Conservation (phyloP, 805 yeast species). For the Debaryomyces prosopidis region DNA sequence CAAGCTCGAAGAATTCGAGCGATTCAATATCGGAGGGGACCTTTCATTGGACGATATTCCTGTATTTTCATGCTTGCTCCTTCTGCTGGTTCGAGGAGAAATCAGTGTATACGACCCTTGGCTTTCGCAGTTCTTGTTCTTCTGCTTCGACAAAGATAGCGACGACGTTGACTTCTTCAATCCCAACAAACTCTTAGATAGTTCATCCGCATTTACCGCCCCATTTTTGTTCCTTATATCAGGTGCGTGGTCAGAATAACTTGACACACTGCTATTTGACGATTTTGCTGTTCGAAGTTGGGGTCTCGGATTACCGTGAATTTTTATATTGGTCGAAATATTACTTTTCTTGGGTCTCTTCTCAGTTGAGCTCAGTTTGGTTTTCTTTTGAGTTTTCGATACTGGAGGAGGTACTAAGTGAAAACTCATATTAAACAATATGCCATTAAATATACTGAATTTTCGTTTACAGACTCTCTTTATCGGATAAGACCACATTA, state of each 20-base stretch:
- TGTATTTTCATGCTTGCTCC: neutral
- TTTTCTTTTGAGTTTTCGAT: too few relatives aligned
- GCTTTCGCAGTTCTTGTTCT: neutral
- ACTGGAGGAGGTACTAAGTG: too few relatives aligned
- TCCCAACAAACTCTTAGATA: neutral
- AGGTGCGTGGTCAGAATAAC: too few relatives aligned
- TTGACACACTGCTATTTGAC: slow-evolving; percentile 1
- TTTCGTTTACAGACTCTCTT: too few relatives aligned
- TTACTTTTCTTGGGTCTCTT: too few relatives aligned
- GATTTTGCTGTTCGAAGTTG: neutral
- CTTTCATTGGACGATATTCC: neutral
- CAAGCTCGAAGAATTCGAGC: neutral
- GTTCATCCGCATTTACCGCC: slow-evolving; percentile 7
- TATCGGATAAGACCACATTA: too few relatives aligned
- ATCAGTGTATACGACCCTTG: neutral
- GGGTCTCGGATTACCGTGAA: neutral
- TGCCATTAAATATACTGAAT: too few relatives aligned
- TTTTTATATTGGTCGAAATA: too few relatives aligned
- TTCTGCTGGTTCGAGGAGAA: neutral
- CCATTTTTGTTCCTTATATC: neutral
- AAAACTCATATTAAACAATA: too few relatives aligned
- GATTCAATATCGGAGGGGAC: too few relatives aligned
- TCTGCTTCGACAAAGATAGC: neutral
- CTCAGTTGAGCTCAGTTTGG: too few relatives aligned
- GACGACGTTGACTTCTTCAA: neutral